A percentile compares a stretch with the other conserved stretches of the same genome.
Conservation (phyloP, 129 eudicot species). For the Saussurea involucrata region DNA sequence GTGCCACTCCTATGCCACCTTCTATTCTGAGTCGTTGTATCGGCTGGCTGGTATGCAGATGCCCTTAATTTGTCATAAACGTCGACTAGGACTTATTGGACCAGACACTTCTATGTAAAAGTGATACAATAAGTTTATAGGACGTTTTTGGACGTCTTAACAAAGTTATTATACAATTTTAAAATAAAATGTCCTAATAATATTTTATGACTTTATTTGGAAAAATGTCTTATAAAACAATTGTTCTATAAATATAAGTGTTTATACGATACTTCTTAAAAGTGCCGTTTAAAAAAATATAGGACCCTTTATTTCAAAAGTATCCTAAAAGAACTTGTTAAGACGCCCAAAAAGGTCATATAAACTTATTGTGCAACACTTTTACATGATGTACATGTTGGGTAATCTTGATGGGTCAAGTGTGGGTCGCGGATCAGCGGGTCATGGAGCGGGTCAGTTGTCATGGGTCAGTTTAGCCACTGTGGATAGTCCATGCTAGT, state of each 20-base stretch:
- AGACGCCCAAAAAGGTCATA: not conserved
- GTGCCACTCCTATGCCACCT: slow-evolving; percentile 78
- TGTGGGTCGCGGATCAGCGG: no score
- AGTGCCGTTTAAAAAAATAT: no score
- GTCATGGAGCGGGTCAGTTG: no score
- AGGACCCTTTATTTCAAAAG: not conserved
- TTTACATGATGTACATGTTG: not conserved
- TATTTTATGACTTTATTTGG: not conserved
- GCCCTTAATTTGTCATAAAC: not conserved
- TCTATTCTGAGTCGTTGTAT: slow-evolving; percentile 59
- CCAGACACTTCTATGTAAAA: not conserved
- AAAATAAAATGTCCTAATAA: no score
- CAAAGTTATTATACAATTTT: no score
- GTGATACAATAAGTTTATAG: not conserved
- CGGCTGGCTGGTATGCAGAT: slow-evolving; percentile 58
- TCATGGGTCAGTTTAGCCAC: no score
- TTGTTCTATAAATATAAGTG: no score
- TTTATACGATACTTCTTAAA: not conserved
- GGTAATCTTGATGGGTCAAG: no score
- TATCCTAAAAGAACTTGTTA: not conserved
- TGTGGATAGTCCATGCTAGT: no score
- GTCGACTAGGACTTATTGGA: no score
- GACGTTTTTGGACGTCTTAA: not conserved
- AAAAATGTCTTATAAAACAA: not conserved
- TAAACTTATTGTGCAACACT: not conserved